phyloP scores from a whole-genome alignment of 164 flowering plant genomes.

The Chimonanthus salicifolius region DNA sequence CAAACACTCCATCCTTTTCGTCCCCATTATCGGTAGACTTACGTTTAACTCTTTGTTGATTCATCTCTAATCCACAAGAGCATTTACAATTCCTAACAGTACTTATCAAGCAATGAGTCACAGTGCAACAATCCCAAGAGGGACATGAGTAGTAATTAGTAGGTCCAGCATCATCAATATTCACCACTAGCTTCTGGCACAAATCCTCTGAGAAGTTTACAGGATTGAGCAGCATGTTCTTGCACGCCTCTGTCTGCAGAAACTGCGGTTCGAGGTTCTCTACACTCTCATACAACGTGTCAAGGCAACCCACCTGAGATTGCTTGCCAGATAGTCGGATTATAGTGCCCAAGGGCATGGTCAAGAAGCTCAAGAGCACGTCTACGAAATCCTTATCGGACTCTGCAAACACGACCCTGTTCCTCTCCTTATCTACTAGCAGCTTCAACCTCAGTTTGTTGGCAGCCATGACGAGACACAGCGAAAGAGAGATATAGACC shows the following conservation, averaged over 20 bases:
- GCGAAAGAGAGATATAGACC: not conserved
- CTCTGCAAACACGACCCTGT: slow-evolving; percentile 10
- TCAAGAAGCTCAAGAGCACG: slow-evolving; percentile 19
- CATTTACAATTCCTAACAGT: no score
- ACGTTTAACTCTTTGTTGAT: no score
- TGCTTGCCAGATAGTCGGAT: slow-evolving; percentile 5
- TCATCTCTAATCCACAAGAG: no score
- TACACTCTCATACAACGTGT: slow-evolving; percentile 12
- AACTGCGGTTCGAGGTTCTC: slow-evolving; percentile 7
- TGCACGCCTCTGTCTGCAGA: slow-evolving; percentile 9
- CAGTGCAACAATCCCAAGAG: no score
- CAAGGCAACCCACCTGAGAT: slow-evolving; percentile 13
- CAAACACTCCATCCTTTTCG: no score
- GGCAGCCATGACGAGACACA: not conserved
- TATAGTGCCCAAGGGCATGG: slow-evolving; percentile 17
- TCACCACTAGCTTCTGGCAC: not conserved
- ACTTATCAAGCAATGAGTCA: no score
- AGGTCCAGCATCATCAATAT: no score
- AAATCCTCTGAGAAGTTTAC: slow-evolving; percentile 2
- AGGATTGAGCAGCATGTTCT: slow-evolving; percentile 14
- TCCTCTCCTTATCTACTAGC: slow-evolving; percentile 4
- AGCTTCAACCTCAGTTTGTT: not conserved
- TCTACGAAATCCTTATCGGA: slow-evolving; percentile 13
- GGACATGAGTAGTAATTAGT: no score
- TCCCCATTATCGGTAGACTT: no score